phyloP scores from a whole-genome alignment of 2,329 filamentous ascomycete genomes.

The Magnaporthiopsis incrustans region DNA sequence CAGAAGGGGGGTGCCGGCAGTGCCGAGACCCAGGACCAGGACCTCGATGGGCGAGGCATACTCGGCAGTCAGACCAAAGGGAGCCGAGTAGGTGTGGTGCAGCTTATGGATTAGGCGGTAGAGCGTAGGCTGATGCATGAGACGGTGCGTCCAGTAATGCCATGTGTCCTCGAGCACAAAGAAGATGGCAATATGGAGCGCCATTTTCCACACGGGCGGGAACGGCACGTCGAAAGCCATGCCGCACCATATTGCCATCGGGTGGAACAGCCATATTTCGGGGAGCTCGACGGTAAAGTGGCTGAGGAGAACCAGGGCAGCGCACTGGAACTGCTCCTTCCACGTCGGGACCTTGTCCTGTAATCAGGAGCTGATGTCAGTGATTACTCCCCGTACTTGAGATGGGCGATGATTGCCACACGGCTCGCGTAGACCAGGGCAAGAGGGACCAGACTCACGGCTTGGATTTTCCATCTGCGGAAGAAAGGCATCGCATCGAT shows the following conservation, averaged over 20 bases:
- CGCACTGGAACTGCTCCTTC: constrained; percentile 91
- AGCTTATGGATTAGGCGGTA: constrained; percentile 99
- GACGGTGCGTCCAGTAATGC: constrained; percentile 97
- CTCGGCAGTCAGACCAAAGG: constrained; percentile 95
- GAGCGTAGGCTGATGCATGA: constrained; percentile 85
- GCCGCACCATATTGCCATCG: constrained; percentile 86
- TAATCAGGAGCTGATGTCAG: background rate
- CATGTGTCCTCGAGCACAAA: constrained; percentile 94
- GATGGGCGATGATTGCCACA: background rate
- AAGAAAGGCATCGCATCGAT: constrained; percentile 83
- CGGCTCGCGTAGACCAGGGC: constrained; percentile 13
- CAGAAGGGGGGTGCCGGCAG: constrained; percentile 71
- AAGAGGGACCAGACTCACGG: constrained; percentile 30
- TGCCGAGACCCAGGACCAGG: constrained; percentile 85
- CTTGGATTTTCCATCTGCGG: constrained; percentile 85
- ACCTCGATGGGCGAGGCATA: constrained; percentile 97
- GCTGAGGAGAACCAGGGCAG: constrained; percentile 81
- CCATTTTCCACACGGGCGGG: constrained; percentile 77
- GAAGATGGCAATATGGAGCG: constrained; percentile 84
- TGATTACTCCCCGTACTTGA: no score
- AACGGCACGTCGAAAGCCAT: constrained; percentile 86
- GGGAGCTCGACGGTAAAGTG: constrained; percentile 98
- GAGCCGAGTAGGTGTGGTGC: constrained; percentile 96
- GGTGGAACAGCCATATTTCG: constrained; percentile 99
- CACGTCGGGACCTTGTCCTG: constrained; percentile 87